Evolutionary conservation across 73 alveolate species (phyloP), one percentile per base, ranked within the genome.

Genomic region (Paramecium pentaurelia): DNA sequence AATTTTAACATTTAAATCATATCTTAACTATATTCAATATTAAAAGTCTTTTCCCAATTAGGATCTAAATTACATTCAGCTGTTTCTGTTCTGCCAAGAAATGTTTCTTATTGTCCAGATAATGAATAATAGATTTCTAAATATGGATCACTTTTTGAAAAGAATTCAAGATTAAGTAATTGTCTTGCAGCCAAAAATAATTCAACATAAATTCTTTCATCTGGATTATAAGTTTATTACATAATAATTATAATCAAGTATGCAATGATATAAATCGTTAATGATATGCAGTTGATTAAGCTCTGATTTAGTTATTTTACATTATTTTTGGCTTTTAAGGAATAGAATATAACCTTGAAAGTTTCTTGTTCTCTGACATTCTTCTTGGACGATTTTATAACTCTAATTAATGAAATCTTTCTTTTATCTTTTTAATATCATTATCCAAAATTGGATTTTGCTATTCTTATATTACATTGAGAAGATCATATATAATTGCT

Each of bases 61-160:
- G 98, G 98, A 60, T 96, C 94, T 42, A 87, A 68, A 71, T 95
- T 94, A 68, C 95, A 85, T 2, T 80, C 25, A 34, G 71, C 94
- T 0, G 92, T 47, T 49, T 95, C 96, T 36, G 97, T 95, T 34
- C 93, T 86, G 4, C 95, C 98, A 0, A 92, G 54, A 60, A 51
- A 92, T 18, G 5, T 30, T 54, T 71, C 93, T 36, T 1, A 18
- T n/a, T 37, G 88, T 27, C 71, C 51, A 87, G 22, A 54, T 44
- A 54, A 40, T 8, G 77, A 40, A 92, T 42, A 83, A 47, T 70
- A 77, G 18, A 95, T 44, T 2, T 92, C 58, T 32, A 92, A 85
- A 44, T 37, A 38, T 4, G 97, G 97, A 91, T 95, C 96, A 64
- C 95, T 88, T n/a, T 90, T 92, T 16, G 94, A 47, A 25, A 88